phyloP scores from a whole-genome alignment of 179 eudicot genomes.

The Silene coronaria region DNA sequence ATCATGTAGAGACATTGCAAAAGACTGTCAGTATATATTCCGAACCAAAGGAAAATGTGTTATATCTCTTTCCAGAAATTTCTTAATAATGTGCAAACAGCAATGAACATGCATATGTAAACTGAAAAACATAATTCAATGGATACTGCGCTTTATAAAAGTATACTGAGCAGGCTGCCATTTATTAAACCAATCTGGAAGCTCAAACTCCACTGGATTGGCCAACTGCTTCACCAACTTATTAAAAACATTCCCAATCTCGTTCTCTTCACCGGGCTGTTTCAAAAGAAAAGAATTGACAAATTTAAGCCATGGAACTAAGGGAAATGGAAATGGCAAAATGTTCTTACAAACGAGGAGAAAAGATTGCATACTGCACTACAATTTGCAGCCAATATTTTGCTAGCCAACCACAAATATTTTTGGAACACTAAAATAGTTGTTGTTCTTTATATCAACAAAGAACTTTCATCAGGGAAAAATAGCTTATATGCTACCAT shows the following conservation, averaged over 20 bases:
- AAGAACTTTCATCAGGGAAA: neutral
- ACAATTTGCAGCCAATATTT: neutral
- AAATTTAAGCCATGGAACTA: neutral
- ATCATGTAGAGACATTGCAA: neutral
- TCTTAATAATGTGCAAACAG: neutral
- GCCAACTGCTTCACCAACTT: conserved; percentile 56
- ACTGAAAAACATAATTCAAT: conserved; percentile 11
- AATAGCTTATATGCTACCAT: neutral
- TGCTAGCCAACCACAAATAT: neutral
- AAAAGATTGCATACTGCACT: neutral
- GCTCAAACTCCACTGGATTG: conserved; percentile 73
- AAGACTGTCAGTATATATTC: neutral
- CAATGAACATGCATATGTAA: neutral
- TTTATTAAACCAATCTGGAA: conserved; percentile 70
- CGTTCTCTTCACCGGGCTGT: conserved; percentile 42
- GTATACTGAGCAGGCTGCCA: conserved; percentile 50
- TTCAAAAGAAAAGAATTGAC: neutral
- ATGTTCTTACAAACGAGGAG: conserved; percentile 1
- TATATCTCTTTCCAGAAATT: neutral
- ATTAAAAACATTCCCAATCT: conserved; percentile 49
- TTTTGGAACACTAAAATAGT: neutral
- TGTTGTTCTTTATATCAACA: neutral
- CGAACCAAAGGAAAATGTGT: neutral
- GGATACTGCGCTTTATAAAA: conserved; percentile 91
- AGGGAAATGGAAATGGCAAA: neutral